Conservation (phyloP, 2,329 filamentous ascomycete genomes). For the Monilinia polystroma region DNA sequence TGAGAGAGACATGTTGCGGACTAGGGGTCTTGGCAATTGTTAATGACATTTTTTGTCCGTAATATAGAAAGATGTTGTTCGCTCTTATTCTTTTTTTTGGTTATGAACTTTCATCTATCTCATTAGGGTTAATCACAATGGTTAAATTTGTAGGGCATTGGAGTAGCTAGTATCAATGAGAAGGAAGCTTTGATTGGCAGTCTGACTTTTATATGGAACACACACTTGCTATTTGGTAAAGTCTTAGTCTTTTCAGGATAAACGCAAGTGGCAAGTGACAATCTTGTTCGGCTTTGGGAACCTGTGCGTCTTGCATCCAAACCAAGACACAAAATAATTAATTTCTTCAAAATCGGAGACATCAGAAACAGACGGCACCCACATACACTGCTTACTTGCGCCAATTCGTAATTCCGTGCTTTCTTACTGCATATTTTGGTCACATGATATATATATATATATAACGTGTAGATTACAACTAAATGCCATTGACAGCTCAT, state of each 20-base stretch:
- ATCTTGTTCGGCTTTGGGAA: too few species aligned
- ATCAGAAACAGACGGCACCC: neutral
- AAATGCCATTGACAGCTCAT: too few species aligned
- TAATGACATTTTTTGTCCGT: neutral
- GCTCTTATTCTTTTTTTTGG: neutral
- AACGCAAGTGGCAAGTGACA: too few species aligned
- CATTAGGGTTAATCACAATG: neutral
- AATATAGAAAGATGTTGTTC: neutral
- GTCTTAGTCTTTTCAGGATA: too few species aligned
- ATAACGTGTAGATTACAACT: too few species aligned
- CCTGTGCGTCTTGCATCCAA: too few species aligned
- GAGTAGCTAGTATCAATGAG: neutral
- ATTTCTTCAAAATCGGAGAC: neutral
- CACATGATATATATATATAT: neutral
- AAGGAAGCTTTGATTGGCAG: neutral
- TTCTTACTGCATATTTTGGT: neutral
- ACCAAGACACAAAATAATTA: neutral
- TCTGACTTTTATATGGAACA: too few species aligned
- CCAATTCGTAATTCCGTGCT: neutral
- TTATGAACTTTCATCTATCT: neutral
- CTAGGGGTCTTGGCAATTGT: neutral
- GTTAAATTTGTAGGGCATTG: neutral
- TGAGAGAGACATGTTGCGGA: slow-evolving; percentile 42
- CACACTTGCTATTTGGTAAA: too few species aligned
- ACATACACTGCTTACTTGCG: neutral